Evolutionary conservation across 345 rosid genomes (phyloP), one percentile per base, ranked within the genome.

Genomic region (Citrus trifoliata): DNA sequence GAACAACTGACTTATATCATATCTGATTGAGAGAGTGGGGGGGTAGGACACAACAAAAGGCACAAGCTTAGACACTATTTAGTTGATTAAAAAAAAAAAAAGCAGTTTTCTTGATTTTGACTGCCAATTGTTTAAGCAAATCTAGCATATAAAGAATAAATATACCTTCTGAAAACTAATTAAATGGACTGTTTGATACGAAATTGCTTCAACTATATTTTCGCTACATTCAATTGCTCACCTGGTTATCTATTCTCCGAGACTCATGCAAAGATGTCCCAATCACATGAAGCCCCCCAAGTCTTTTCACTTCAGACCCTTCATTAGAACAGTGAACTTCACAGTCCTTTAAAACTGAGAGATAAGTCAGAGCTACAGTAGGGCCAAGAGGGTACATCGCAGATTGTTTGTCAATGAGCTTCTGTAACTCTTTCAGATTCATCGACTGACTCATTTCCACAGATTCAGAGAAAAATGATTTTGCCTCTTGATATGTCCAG

Each of bases 201-300:
- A 71, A 81, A 9, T 60, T 62, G 67, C 59, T 58, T 18, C 22
- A 63, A 46, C 63, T 21, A 7, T 25, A 69, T 55, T 63, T 63
- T 38, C 8, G 13, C 66, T 32, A 70, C 68, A 71, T 53, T 70
- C 37, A 80, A 72, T 66, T 46, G 76, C 86, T 84, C 74, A 90
- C 98, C 92, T 95, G 98, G 70, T 95, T 93, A 91, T 95, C 98
- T 79, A 93, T 95, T 85, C 98, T 92, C 75, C 98, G 92, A 71
- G 98, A 95, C 75, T 95, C 98, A 38, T 95, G 98, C 87, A 95
- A 86, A 73, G 98, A 95, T 83, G 98, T 93, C 27, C 98, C 98
- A 56, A 91, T 90, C 59, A 95, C 98, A 85, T 95, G 98, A 78
- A 95, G 98, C 40, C 98, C 98, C 76, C 98, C 98, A 64, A 95